Percentiles rank a stretch among this genome's conserved stretches.
Evolutionary conservation across 163 green algal species (phyloP).

Genomic region (Prototheca cutis): DNA sequence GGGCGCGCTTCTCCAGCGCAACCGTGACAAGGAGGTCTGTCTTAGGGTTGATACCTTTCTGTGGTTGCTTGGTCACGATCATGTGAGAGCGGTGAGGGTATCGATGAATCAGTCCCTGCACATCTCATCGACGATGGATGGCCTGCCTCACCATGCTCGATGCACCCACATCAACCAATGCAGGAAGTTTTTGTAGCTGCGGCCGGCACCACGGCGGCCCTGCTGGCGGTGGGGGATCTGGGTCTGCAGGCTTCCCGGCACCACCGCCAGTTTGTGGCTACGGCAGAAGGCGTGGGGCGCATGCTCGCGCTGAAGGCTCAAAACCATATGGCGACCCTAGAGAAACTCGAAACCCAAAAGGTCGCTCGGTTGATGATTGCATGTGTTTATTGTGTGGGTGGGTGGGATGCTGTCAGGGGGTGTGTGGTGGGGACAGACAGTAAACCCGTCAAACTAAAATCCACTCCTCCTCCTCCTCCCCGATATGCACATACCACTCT

Average conservation of each 20-base stretch:
- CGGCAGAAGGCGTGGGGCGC: conserved; percentile 53
- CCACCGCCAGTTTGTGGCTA: conserved; percentile 29
- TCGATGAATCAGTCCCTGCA: too few relatives aligned
- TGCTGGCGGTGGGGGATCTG: too few relatives aligned
- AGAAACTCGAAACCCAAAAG: conserved; percentile 56
- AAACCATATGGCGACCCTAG: conserved; percentile 48
- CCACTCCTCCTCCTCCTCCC: neutral
- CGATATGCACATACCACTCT: neutral
- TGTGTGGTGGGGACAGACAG: neutral
- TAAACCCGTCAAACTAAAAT: neutral
- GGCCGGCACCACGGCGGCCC: too few relatives aligned
- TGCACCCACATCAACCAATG: neutral
- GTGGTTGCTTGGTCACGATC: too few relatives aligned
- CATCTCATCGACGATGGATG: too few relatives aligned
- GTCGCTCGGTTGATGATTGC: conserved; percentile 3
- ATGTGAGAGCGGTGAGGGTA: too few relatives aligned
- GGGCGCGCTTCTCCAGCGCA: conserved; percentile 51
- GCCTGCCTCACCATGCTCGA: too few relatives aligned
- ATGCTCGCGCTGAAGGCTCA: conserved; percentile 33
- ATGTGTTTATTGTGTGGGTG: neutral
- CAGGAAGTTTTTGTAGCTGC: conserved; percentile 56
- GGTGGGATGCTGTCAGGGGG: neutral
- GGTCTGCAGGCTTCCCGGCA: neutral
- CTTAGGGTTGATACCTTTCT: neutral
- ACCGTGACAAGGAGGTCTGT: conserved; percentile 49